These are phyloP conservation scores for Thielaviopsis populi DNA, from an alignment of 2,329 filamentous ascomycete species.

Conservation along the genomic window DNA sequence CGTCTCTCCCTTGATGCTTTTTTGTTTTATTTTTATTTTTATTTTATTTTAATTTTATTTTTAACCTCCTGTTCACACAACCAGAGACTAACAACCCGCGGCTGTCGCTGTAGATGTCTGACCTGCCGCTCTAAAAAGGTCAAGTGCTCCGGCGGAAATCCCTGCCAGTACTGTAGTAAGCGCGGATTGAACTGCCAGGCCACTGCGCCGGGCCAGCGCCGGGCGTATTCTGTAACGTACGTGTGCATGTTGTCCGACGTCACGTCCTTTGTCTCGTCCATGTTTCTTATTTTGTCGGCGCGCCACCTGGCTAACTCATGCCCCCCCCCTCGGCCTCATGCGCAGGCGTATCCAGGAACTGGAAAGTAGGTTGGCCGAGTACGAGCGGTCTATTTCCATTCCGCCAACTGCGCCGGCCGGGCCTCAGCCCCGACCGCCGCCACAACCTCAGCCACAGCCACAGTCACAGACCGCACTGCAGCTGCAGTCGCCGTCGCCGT, in stretches of 20 bases:
- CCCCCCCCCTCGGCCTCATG: no score
- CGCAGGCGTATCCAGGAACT: constrained; percentile 18
- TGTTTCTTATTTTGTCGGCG: background rate
- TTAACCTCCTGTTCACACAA: no score
- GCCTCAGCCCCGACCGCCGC: background rate
- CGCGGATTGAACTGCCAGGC: constrained; percentile 14
- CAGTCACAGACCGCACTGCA: background rate
- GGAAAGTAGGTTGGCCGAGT: constrained; percentile 17
- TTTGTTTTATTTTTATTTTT: background rate
- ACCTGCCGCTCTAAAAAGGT: constrained; percentile 17
- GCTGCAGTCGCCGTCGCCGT: background rate
- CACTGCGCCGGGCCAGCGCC: constrained; percentile 11
- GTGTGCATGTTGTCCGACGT: background rate
- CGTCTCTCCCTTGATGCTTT: constrained; percentile 29
- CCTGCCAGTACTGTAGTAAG: constrained; percentile 16
- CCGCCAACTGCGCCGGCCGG: background rate
- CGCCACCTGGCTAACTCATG: background rate
- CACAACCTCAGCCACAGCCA: background rate
- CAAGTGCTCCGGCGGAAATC: constrained; percentile 15
- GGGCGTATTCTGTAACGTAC: constrained; percentile 17
- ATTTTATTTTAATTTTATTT: background rate
- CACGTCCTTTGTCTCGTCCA: no score
- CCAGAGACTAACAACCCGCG: background rate
- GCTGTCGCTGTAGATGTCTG: constrained; percentile 13
- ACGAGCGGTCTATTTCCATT: constrained; percentile 14